These are phyloP conservation scores for Mycosphaerelloides madeirae DNA, from an alignment of 2,329 filamentous ascomycete genomes.

Conservation along the genomic window DNA sequence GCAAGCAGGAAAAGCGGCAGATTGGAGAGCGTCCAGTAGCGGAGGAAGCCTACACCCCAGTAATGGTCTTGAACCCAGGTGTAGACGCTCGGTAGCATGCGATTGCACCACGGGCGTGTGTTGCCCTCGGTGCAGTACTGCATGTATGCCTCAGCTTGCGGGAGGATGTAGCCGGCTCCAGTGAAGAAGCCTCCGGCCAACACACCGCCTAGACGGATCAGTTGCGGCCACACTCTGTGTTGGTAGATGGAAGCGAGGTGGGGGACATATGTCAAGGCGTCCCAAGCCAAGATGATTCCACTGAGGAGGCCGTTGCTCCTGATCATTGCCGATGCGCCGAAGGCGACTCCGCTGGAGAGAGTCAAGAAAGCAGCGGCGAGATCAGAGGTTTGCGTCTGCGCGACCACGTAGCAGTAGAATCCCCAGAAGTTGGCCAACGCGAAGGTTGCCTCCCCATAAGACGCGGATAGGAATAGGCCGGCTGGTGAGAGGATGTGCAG, in stretches of 20 bases:
- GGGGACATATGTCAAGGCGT: conserved; percentile 45
- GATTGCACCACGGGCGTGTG: conserved; percentile 67
- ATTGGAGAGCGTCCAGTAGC: conserved; percentile 86
- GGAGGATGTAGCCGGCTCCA: conserved; percentile 61
- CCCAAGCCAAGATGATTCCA: conserved; percentile 65
- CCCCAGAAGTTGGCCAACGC: conserved; percentile 72
- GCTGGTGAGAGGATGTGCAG: conserved; percentile 83
- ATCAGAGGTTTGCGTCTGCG: not conserved
- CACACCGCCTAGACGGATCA: conserved; percentile 34
- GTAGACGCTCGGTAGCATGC: conserved; percentile 78
- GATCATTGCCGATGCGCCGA: conserved; percentile 68
- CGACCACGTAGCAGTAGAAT: conserved; percentile 59
- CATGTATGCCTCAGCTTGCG: conserved; percentile 70
- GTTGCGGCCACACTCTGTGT: conserved; percentile 4
- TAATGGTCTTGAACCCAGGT: conserved; percentile 83
- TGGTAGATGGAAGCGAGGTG: conserved; percentile 38
- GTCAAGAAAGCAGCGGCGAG: conserved; percentile 26
- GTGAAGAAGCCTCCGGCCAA: conserved; percentile 64
- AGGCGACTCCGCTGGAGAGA: conserved; percentile 37
- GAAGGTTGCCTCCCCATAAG: conserved; percentile 77
- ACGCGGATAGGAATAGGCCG: conserved; percentile 81
- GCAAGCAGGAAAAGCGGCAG: conserved; percentile 83
- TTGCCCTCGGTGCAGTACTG: conserved; percentile 56
- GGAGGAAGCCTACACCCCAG: conserved; percentile 84
- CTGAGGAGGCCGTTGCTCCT: conserved; percentile 84